These are phyloP conservation scores for Anacardium occidentale DNA, from an alignment of 345 rosid species.

Conservation along the genomic window DNA sequence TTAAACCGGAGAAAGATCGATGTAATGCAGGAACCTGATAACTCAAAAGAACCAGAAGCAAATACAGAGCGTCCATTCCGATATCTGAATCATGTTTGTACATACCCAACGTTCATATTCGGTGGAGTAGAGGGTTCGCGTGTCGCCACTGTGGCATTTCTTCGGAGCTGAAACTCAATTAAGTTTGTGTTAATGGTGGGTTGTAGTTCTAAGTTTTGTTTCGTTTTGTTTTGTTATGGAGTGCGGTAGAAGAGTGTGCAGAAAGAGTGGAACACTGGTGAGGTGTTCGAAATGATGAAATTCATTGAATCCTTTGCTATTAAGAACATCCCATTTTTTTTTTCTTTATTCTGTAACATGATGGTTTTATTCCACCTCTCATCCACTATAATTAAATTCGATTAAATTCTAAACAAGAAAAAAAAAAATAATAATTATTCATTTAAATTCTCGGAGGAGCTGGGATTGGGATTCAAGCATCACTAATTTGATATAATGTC, in stretches of 20 bases:
- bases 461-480: not conserved
- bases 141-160: slow-evolving; percentile 90
- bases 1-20: slow-evolving; percentile 52
- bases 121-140: slow-evolving; percentile 88
- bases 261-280: not conserved
- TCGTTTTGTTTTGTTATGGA: slow-evolving; percentile 10
- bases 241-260: not conserved
- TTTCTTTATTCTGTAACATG: not conserved
- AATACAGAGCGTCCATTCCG: slow-evolving; percentile 42
- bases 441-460: not conserved
- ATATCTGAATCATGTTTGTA: slow-evolving; percentile 74
- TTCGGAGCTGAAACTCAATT: slow-evolving; percentile 44
- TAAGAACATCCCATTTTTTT: not conserved
- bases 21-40: slow-evolving; percentile 32
- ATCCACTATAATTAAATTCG: not conserved
- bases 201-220: slow-evolving; percentile 1
- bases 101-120: slow-evolving; percentile 85
- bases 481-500: not conserved
- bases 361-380: not conserved
- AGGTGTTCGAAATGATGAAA: not conserved
- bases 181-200: not conserved
- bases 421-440: not conserved
- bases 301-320: not conserved
- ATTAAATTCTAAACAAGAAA: not conserved
- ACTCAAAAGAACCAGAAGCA: slow-evolving; percentile 41